A percentile compares a stretch with the other conserved stretches of the same genome.
These are phyloP conservation scores for Candida tibetensis DNA, from an alignment of 805 yeast genomes.

Conservation along the genomic window DNA sequence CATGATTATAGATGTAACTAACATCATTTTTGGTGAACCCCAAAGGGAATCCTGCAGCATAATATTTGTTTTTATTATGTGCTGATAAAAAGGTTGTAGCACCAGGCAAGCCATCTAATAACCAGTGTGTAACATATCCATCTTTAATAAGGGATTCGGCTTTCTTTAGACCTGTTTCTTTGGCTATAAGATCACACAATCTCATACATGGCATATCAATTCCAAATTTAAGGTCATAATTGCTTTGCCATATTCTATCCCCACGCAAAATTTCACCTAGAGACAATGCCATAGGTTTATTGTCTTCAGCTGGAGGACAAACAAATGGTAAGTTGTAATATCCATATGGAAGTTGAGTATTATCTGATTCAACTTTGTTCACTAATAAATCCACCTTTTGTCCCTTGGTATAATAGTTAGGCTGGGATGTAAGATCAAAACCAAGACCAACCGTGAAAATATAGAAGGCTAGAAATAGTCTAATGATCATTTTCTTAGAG, in stretches of 20 bases:
- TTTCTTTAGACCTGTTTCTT: slow-evolving; percentile 46
- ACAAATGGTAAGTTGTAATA: slow-evolving; percentile 78
- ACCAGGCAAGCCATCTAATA: slow-evolving; percentile 79
- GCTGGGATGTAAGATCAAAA: slow-evolving; percentile 28
- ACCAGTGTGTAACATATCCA: slow-evolving; percentile 82
- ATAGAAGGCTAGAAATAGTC: slow-evolving; percentile 1
- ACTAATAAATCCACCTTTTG: slow-evolving; percentile 68
- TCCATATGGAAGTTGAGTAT: slow-evolving; percentile 72
- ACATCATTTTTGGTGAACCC: slow-evolving; percentile 63
- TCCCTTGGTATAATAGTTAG: slow-evolving; percentile 42
- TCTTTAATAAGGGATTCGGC: slow-evolving; percentile 62
- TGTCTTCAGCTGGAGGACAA: slow-evolving; percentile 59
- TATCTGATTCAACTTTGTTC: slow-evolving; percentile 75
- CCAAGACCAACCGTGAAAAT: slow-evolving; percentile 6
- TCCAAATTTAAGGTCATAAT: slow-evolving; percentile 61
- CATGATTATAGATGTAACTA: slow-evolving; percentile 71
- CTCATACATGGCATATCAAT: slow-evolving; percentile 63
- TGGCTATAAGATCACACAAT: slow-evolving; percentile 65
- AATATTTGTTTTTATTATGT: slow-evolving; percentile 60
- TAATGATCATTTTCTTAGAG: not conserved
- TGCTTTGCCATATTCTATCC: slow-evolving; percentile 75
- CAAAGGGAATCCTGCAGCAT: slow-evolving; percentile 82
- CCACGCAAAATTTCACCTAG: slow-evolving; percentile 78
- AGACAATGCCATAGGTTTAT: slow-evolving; percentile 64
- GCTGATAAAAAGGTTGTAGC: slow-evolving; percentile 75